Conservation (phyloP, 306 rosid genomes). For the Parietaria judaica region DNA sequence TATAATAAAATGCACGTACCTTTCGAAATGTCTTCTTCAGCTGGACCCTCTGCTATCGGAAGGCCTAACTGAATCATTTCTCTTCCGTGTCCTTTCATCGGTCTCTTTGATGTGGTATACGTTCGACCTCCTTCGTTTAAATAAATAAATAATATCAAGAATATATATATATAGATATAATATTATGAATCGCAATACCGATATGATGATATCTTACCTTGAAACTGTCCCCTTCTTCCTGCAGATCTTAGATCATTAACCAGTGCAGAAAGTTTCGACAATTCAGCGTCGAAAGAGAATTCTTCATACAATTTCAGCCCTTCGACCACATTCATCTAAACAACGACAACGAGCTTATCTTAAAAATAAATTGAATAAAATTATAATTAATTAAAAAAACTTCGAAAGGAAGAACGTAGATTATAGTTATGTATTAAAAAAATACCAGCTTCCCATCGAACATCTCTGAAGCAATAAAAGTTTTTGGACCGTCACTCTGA, state of each 20-base stretch:
- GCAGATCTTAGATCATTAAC: constrained; percentile 61
- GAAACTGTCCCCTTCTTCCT: constrained; percentile 68
- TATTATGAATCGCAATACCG: background rate
- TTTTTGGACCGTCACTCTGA: constrained; percentile 42
- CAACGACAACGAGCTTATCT: constrained; percentile 11
- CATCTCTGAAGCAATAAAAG: constrained; percentile 49
- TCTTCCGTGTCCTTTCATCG: constrained; percentile 78
- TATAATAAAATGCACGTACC: constrained; percentile 35
- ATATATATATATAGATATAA: too few species aligned
- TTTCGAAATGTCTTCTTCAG: constrained; percentile 52
- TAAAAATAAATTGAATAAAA: background rate
- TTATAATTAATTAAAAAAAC: background rate
- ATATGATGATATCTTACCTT: too few species aligned
- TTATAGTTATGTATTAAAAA: constrained; percentile 16
- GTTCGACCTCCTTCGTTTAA: constrained; percentile 64
- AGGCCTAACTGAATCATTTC: constrained; percentile 73
- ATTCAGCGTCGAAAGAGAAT: constrained; percentile 43
- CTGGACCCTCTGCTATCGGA: constrained; percentile 58
- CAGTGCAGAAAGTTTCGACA: constrained; percentile 52
- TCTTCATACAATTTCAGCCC: constrained; percentile 72
- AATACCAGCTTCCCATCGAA: constrained; percentile 68
- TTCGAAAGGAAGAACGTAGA: constrained; percentile 3
- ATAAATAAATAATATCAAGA: too few species aligned
- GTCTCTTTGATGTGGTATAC: constrained; percentile 56
- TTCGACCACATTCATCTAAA: constrained; percentile 70